phyloP scores from a whole-genome alignment of 2,329 filamentous ascomycete genomes.

The Pseudogymnoascus sp. region DNA sequence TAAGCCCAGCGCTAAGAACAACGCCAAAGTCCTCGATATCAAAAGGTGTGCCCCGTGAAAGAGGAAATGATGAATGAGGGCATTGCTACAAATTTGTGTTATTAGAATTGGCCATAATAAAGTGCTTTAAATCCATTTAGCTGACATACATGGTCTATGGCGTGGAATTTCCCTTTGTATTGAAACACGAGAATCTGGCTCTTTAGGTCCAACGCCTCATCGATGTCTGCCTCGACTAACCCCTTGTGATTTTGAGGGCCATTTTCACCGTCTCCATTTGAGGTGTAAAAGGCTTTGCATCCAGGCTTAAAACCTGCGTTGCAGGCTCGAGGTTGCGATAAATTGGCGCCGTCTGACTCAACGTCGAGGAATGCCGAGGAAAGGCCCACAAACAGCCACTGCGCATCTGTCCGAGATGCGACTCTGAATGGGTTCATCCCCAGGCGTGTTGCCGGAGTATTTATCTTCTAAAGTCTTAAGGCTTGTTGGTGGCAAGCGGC shows the following conservation, averaged over 20 bases:
- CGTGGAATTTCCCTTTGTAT: conserved; percentile 55
- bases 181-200: conserved; percentile 59
- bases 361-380: background rate
- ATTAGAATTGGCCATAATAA: conserved; percentile 9
- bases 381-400: background rate
- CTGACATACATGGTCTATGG: conserved; percentile 54
- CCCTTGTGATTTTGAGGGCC: conserved; percentile 14
- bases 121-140: background rate
- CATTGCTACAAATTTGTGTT: conserved; percentile 43
- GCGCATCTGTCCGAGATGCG: background rate
- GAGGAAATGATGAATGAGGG: conserved; percentile 57
- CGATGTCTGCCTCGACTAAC: conserved; percentile 26
- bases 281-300: conserved; percentile 52
- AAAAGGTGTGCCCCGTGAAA: conserved; percentile 53
- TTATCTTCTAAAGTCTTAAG: background rate
- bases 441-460: background rate
- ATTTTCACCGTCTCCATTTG: conserved; percentile 31
- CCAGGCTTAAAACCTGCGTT: conserved; percentile 34
- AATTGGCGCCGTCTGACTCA: background rate
- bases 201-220: conserved; percentile 29
- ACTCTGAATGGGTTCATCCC: background rate
- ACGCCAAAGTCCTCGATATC: conserved; percentile 68
- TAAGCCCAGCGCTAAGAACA: conserved; percentile 51
- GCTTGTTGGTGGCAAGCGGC: background rate
- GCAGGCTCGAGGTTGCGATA: conserved; percentile 23